Evolutionary conservation across 352 stramenopile genomes (phyloP), one percentile per base, ranked within the genome.

Genomic region (Elongisporangium anandrum): DNA sequence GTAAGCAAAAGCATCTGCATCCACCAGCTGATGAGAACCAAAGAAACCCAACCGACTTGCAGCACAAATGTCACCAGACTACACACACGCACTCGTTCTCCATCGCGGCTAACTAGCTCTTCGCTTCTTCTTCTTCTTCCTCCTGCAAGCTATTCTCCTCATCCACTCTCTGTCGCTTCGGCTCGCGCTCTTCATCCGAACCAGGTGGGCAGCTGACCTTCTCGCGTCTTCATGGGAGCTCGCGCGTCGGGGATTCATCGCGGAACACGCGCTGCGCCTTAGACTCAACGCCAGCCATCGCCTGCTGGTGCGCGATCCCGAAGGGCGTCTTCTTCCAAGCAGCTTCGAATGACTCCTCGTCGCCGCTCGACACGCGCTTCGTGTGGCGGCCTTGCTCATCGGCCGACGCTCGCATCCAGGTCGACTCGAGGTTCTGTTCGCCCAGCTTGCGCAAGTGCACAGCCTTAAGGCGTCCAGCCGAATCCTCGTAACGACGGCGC

Each of bases 401-500:
- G 34, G 73, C 68, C 24, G 69, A 72, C 24, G 21, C 21, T 45
- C 73, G 75, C 50, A 72, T 65, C 80, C 83, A 92, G 61, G 68
- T 80, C 39, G 75, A 82, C 56, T 86, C 64, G 1, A 92, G 39
- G 21, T 24, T 60, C 4, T 61, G 64, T 10, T 63, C 65, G 38
- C 72, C 75, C 4, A 90, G 79, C 50, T 73, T 55, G 26, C 77
- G 81, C 26, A 70, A 70, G 60, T 90, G 83, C 49, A 80, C 70
- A 19, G 79, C 80, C 68, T 90, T 90, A 54, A 92, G 63, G 1
- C 69, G 66, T 12, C 80, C 79, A 10, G 57, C 60, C 48, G 81
- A 88, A 64, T 90, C 75, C 54, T 92, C 73, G 59, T 87, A 88
- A 50, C 79, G 80, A 10, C 77, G 80, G 13, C 80, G 79, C 45